These are phyloP conservation scores for Dispira parvispora DNA, from an alignment of 192 early-diverging fungal genomes.

Conservation along the genomic window DNA sequence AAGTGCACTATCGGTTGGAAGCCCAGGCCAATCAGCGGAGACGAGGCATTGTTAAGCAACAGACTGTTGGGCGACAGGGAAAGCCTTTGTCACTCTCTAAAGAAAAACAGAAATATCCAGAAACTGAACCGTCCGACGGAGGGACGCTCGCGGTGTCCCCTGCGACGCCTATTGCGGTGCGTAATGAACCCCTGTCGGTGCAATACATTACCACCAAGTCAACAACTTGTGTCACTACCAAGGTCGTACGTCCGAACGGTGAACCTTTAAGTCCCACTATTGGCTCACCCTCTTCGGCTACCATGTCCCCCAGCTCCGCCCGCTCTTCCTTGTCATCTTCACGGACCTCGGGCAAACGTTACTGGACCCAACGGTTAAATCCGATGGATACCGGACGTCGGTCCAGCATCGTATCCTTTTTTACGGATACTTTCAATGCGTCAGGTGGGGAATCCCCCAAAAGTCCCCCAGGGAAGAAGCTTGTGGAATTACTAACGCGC, in stretches of 20 bases:
- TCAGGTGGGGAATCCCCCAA: neutral
- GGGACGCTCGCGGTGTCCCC: no score
- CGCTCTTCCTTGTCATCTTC: neutral
- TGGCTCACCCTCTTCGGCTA: neutral
- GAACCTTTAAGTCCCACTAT: neutral
- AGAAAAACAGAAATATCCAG: no score
- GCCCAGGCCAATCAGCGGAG: slow-evolving; percentile 7
- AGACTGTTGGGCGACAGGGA: no score
- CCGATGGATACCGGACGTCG: neutral
- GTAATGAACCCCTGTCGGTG: neutral
- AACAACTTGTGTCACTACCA: slow-evolving; percentile 7
- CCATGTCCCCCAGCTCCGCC: neutral
- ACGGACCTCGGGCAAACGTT: neutral
- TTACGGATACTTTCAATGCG: neutral
- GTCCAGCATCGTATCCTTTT: neutral
- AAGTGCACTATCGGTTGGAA: slow-evolving; percentile 9
- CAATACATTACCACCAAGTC: slow-evolving; percentile 6
- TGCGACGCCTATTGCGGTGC: no score
- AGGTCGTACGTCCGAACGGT: neutral
- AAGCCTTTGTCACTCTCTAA: no score
- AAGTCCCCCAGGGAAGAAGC: no score
- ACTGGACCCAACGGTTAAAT: neutral
- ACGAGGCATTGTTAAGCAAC: no score
- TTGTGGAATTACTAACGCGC: no score
- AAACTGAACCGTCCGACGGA: no score